Base-by-base conservation (phyloP, 805 yeast genomes). In the Lipomyces mesembrius region DNA sequence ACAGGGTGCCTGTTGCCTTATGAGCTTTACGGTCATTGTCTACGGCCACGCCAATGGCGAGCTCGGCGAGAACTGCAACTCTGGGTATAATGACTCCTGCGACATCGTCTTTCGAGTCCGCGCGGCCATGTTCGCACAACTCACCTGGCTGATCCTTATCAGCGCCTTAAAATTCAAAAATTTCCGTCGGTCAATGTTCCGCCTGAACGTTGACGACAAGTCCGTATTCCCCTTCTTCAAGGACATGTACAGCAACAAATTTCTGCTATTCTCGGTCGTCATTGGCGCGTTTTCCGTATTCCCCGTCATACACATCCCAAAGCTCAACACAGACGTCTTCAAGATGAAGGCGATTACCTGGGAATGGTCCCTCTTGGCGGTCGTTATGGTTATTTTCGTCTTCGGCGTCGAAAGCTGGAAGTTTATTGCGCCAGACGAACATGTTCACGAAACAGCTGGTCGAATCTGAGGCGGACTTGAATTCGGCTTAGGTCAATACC, bases 251-350 rank as follows among this genome's bases (percentile, higher is more conserved):
- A 78, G 79, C 14, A 91, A 91, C 78, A 85, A 89, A 77, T 87
- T 91, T 70, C 81, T 91, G 74, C 89, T 91, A 80, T 90, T 93
- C 92, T 90, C 96, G 0, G 85, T 91, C 57, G 75, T 88, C 46
- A 79, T 84, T 61, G 97, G 95, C 1, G 84, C 89, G 68, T 77
- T 84, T 14, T 83, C 91, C 1, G 87, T 89, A 3, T 88, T 91
- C 84, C 96, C 96, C 55, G 89, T 90, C 22, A 86, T 91, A 51
- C 91, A 91, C 78, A 91, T 91, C 70, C 97, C 97, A 6, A 96
- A 89, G n/a, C 90, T 91, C 75, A 91, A 91, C 77, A 79, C 82
- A 57, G 83, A 84, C 69, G 96, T 91, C 8, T 91, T 91, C 76
- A 80, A 88, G 72, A 97, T 91, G 77, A 80, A 77, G 37, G 85